Conservation (phyloP, 495 filamentous ascomycete genomes). For the Podospora fimiseda region DNA sequence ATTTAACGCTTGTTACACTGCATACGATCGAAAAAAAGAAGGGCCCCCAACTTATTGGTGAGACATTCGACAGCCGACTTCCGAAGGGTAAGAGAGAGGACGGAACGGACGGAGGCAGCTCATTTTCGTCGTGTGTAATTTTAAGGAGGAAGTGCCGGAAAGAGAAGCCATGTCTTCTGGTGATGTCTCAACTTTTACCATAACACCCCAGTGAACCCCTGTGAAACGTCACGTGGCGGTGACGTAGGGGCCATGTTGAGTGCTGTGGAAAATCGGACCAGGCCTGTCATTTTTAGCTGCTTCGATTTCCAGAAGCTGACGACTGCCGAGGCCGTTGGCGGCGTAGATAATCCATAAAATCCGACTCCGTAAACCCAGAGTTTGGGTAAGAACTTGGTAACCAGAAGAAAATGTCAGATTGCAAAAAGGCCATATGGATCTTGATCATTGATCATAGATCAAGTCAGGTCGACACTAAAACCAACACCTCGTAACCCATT, state of each 20-base stretch:
- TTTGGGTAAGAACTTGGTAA: too few species aligned
- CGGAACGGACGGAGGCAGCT: background rate
- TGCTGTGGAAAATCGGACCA: too few species aligned
- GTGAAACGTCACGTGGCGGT: constrained; percentile 12
- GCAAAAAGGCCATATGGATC: too few species aligned
- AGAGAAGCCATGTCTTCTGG: background rate
- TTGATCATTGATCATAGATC: too few species aligned
- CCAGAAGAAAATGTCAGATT: too few species aligned
- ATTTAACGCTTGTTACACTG: background rate
- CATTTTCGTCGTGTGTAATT: too few species aligned
- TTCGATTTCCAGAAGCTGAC: background rate
- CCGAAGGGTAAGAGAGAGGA: background rate
- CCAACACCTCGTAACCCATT: background rate
- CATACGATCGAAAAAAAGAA: background rate
- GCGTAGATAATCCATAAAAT: background rate
- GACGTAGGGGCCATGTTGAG: constrained; percentile 12
- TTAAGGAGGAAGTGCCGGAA: too few species aligned
- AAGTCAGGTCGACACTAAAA: too few species aligned
- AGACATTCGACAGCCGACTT: background rate
- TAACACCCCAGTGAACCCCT: background rate
- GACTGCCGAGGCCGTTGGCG: background rate
- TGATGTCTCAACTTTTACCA: background rate
- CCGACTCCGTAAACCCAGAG: too few species aligned
- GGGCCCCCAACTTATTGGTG: background rate
- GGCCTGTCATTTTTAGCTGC: background rate